Conservation (phyloP, 768 basidiomycete species). For the Wakefieldia striispora region DNA sequence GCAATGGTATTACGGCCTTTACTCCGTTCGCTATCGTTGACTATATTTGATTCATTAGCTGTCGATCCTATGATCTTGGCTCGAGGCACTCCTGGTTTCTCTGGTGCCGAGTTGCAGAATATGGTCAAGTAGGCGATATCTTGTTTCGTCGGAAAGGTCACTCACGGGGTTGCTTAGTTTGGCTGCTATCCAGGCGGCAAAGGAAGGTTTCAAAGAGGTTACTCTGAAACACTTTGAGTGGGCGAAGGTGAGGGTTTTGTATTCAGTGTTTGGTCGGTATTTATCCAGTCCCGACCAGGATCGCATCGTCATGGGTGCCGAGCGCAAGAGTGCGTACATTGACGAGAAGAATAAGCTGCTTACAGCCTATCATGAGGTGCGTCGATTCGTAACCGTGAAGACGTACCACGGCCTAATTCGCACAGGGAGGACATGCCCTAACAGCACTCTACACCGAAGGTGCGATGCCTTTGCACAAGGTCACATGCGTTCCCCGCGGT, state of each 20-base stretch:
- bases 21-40: background rate
- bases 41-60: constrained; percentile 37
- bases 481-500: constrained; percentile 95
- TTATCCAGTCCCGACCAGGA: constrained; percentile 46
- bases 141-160: background rate
- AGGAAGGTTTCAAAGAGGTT: constrained; percentile 75
- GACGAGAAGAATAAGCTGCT: constrained; percentile 82
- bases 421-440: constrained; percentile 87
- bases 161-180: constrained; percentile 41
- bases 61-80: constrained; percentile 88
- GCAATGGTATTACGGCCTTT: constrained; percentile 42
- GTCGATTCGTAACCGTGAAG: constrained; percentile 9
- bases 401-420: constrained; percentile 10
- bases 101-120: constrained; percentile 95
- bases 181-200: constrained; percentile 93
- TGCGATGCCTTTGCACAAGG: constrained; percentile 96
- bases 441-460: constrained; percentile 92
- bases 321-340: constrained; percentile 87
- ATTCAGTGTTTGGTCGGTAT: background rate
- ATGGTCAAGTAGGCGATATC: constrained; percentile 79
- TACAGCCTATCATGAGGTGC: constrained; percentile 95
- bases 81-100: constrained; percentile 93
- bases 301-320: constrained; percentile 95
- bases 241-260: constrained; percentile 73
- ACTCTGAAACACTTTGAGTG: constrained; percentile 88